Evolutionary conservation across 495 filamentous ascomycete species (phyloP).

Genomic region (Saxispiralis lemnorum): DNA sequence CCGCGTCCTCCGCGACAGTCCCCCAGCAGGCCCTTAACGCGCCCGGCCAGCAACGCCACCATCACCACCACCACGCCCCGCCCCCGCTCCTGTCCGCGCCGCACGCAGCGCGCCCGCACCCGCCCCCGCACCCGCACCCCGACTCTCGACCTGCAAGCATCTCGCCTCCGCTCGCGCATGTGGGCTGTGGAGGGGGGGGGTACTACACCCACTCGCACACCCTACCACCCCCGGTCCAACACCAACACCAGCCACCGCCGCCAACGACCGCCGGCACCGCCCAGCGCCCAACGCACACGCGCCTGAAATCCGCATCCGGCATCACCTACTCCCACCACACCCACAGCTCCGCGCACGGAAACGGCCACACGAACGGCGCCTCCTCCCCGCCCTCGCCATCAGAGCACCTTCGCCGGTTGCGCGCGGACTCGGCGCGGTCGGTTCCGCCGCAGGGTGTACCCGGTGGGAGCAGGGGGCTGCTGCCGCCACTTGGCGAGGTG

Average conservation of each 20-base stretch:
- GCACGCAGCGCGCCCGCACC: not conserved
- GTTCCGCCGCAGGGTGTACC: not conserved
- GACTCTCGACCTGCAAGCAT: not conserved
- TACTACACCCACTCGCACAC: not conserved
- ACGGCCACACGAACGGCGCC: conserved; percentile 7
- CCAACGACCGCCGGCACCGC: not conserved
- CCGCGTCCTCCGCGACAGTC: not conserved
- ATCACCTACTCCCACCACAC: conserved; percentile 4
- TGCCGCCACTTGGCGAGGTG: conserved; percentile 8
- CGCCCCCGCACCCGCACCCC: not conserved
- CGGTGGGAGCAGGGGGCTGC: not conserved
- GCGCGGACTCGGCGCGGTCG: conserved; percentile 12
- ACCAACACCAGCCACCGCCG: not conserved
- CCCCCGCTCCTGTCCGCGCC: not conserved
- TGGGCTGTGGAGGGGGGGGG: not conserved
- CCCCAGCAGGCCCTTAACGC: not conserved
- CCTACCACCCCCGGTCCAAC: not conserved
- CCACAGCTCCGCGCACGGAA: conserved; percentile 5
- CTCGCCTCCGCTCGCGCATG: too few relatives aligned
- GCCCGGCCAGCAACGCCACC: not conserved
- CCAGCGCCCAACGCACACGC: conserved; percentile 4
- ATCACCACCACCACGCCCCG: not conserved
- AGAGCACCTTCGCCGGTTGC: not conserved
- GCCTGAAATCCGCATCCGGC: conserved; percentile 6
- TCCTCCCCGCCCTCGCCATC: not conserved